These are phyloP conservation scores for Zymoseptoria crescenta DNA, from an alignment of 2,329 filamentous ascomycete species.

Conservation along the genomic window DNA sequence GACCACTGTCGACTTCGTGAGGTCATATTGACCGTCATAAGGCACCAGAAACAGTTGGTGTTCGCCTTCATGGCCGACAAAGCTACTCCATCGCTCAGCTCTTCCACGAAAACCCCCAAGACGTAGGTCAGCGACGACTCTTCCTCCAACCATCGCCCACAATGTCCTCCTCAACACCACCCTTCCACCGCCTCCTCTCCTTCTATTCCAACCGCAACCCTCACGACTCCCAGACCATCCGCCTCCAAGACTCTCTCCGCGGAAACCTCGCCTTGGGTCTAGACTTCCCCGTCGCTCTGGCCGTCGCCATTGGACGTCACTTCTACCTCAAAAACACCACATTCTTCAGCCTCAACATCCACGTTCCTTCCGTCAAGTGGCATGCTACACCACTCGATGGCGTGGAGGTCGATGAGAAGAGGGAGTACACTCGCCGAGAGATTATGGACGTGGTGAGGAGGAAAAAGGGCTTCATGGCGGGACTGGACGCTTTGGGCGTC, in stretches of 20 bases:
- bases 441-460: slow-evolving; percentile 18
- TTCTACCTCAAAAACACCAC: slow-evolving; percentile 27
- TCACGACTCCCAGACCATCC: slow-evolving; percentile 26
- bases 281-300: slow-evolving; percentile 31
- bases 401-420: slow-evolving; percentile 25
- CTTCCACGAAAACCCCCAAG: background rate
- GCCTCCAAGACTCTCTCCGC: slow-evolving; percentile 28
- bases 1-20: background rate
- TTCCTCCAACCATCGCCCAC: background rate
- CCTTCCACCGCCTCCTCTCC: slow-evolving; percentile 32
- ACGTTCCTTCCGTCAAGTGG: slow-evolving; percentile 27
- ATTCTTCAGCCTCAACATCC: slow-evolving; percentile 28
- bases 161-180: slow-evolving; percentile 10
- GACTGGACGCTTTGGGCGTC: slow-evolving; percentile 26
- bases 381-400: slow-evolving; percentile 25
- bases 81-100: background rate
- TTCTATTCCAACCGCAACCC: slow-evolving; percentile 30
- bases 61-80: background rate
- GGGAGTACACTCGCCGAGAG: slow-evolving; percentile 24
- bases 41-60: background rate
- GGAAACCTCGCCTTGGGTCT: slow-evolving; percentile 32
- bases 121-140: background rate
- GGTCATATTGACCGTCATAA: background rate
- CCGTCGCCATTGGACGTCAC: slow-evolving; percentile 27
- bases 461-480: slow-evolving; percentile 18